Evolutionary conservation across 768 basidiomycete species (phyloP), one percentile per base, ranked within the genome.

Genomic region (Agrocybe chaxingu): DNA sequence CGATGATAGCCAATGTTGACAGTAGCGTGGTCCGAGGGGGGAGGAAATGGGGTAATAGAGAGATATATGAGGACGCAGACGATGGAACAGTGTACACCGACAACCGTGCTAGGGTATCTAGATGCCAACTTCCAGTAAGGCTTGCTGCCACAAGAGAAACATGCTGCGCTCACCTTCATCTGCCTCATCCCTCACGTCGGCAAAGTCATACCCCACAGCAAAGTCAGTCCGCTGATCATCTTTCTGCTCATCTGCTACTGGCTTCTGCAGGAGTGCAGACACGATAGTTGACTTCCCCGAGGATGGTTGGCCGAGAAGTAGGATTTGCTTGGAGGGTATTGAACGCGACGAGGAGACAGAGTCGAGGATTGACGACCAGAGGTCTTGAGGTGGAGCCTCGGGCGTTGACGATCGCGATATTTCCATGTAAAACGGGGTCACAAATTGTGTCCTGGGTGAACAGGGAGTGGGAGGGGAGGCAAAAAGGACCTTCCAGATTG

Each of bases 351-450:
- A 83, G 1, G 92, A 89, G 19, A 96, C 86, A 9, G 87, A 85
- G 68, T 94, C 85, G 4, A 98, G 78, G 57, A 98, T 98, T 9
- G 90, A 89, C 2, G 85, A 88, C 96, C 96, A 98, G 36, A 98
- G 72, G 59, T 95, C 89, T 57, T 84, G 80, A 0, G 87, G 87
- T 4, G 85, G 86, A 11, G 81, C 79, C 41, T 82, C 84, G 52
- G 88, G 88, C 18, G 86, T 78, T n/a, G 84, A 77, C 16, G 85
- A 73, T 39, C 87, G 81, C 49, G 77, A 77, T 53, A 69, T 62
- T 47, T 75, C 72, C 74, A 74, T 74, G 49, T 24, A 24, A 3
- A 24, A 5, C 5, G 24, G 24, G 24, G 24, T 24, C 24, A 24
- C 24, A 24, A 24, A 24, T 5, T 3, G 24, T 24, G 24, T 24